phyloP scores from a whole-genome alignment of 352 stramenopile species.

The Globisporangium nagaii region DNA sequence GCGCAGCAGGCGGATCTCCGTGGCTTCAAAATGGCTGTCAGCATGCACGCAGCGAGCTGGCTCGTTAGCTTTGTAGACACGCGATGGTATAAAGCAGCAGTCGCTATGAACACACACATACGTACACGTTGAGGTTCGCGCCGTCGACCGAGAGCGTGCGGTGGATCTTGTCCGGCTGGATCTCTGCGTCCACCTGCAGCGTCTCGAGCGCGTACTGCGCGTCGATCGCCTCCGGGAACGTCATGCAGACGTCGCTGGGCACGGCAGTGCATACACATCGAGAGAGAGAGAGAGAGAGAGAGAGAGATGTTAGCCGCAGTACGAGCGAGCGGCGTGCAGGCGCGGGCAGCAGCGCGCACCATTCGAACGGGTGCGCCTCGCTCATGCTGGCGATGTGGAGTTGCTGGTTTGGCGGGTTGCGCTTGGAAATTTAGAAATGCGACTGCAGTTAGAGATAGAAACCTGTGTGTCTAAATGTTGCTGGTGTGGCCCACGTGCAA shows the following conservation, averaged over 20 bases:
- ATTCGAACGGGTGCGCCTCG: slow-evolving; percentile 71
- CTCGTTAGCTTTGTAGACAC: too few relatives aligned
- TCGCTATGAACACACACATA: slow-evolving; percentile 6
- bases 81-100: slow-evolving; percentile 3
- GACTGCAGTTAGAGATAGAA: too few relatives aligned
- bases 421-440: background rate
- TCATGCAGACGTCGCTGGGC: slow-evolving; percentile 52
- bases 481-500: too few relatives aligned
- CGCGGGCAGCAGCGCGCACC: slow-evolving; percentile 25
- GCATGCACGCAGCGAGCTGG: background rate
- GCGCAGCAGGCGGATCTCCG: slow-evolving; percentile 77
- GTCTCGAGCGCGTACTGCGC: slow-evolving; percentile 69
- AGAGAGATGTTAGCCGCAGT: background rate
- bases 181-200: slow-evolving; percentile 84
- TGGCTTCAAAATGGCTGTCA: slow-evolving; percentile 73
- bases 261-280: background rate
- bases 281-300: background rate
- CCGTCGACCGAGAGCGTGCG: slow-evolving; percentile 58
- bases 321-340: background rate
- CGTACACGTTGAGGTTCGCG: slow-evolving; percentile 66
- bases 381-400: slow-evolving; percentile 21
- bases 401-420: background rate
- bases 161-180: slow-evolving; percentile 84
- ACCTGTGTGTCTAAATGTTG: too few relatives aligned
- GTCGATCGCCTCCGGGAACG: slow-evolving; percentile 59